A percentile compares a stretch with the other conserved stretches of the same genome.
phyloP scores from a whole-genome alignment of 2,329 filamentous ascomycete genomes.

The Ophiostoma sp. region DNA sequence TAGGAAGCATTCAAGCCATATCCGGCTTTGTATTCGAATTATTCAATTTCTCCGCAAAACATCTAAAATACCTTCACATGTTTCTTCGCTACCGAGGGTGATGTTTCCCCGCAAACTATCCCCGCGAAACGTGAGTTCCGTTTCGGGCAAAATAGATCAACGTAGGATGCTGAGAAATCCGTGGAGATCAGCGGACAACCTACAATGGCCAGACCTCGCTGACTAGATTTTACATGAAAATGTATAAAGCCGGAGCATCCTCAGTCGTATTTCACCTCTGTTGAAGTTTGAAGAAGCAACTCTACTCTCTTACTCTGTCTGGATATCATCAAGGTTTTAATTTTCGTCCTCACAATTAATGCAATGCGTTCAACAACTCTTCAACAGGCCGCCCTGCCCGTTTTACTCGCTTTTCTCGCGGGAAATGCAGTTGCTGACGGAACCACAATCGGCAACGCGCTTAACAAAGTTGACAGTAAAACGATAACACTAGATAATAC shows the following conservation, averaged over 20 bases:
- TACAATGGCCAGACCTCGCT: neutral
- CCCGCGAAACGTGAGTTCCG: neutral
- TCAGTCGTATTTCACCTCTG: neutral
- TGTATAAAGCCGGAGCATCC: neutral
- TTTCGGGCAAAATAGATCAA: neutral
- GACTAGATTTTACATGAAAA: neutral
- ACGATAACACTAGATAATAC: constrained; percentile 27
- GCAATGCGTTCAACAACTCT: neutral
- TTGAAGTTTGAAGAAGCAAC: neutral
- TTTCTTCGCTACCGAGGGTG: constrained; percentile 13
- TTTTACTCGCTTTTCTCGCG: neutral
- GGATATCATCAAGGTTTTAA: neutral
- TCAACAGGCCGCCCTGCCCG: neutral
- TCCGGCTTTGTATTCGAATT: neutral
- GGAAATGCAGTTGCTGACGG: neutral
- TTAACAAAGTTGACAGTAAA: constrained; percentile 18
- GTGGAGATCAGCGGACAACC: neutral
- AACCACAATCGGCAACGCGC: constrained; percentile 16
- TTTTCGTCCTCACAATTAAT: too few species aligned
- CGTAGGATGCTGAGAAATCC: neutral
- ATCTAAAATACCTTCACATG: constrained; percentile 1
- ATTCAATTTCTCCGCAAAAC: neutral
- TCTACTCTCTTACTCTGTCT: neutral
- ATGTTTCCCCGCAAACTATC: neutral
- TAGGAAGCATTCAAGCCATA: neutral